phyloP scores from a whole-genome alignment of 2,329 filamentous ascomycete genomes.

The Claviceps pusilla region DNA sequence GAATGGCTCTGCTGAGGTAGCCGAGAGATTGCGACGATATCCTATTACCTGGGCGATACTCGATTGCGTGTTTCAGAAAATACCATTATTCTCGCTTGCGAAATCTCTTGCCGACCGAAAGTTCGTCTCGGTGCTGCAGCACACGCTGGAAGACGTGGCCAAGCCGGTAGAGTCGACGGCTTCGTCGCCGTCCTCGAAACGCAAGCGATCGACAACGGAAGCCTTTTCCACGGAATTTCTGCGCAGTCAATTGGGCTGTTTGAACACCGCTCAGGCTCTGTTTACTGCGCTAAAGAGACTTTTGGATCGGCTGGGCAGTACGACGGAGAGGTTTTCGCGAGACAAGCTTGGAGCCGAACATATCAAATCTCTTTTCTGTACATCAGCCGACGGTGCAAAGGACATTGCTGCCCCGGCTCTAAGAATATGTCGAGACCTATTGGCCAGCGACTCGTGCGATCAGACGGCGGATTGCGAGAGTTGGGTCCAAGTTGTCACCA shows the following conservation, averaged over 20 bases:
- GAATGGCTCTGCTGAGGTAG: conserved; percentile 30
- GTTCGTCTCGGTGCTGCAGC: conserved; percentile 51
- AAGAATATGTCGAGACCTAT: conserved; percentile 26
- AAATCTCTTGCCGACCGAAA: conserved; percentile 55
- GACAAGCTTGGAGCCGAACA: conserved; percentile 41
- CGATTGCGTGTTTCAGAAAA: conserved; percentile 42
- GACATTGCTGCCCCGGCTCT: conserved; percentile 31
- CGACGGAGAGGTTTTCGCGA: conserved; percentile 21
- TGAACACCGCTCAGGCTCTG: conserved; percentile 32
- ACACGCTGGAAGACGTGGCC: conserved; percentile 46
- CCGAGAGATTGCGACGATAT: conserved; percentile 39
- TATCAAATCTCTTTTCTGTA: conserved; percentile 40
- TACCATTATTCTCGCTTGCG: conserved; percentile 55
- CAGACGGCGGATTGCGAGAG: conserved; percentile 22
- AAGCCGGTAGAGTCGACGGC: conserved; percentile 14
- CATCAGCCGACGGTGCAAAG: conserved; percentile 31
- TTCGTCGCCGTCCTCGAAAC: conserved; percentile 20
- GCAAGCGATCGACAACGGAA: conserved; percentile 28
- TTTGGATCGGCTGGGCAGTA: conserved; percentile 28
- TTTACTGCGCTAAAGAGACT: conserved; percentile 32
- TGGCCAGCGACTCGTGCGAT: conserved; percentile 18
- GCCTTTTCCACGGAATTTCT: conserved; percentile 26
- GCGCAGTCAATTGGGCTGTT: conserved; percentile 23
- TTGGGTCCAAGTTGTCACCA: conserved; percentile 32
- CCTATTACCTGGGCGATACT: conserved; percentile 48